Conservation (phyloP, 164 flowering plant genomes). For the Piper longum region DNA sequence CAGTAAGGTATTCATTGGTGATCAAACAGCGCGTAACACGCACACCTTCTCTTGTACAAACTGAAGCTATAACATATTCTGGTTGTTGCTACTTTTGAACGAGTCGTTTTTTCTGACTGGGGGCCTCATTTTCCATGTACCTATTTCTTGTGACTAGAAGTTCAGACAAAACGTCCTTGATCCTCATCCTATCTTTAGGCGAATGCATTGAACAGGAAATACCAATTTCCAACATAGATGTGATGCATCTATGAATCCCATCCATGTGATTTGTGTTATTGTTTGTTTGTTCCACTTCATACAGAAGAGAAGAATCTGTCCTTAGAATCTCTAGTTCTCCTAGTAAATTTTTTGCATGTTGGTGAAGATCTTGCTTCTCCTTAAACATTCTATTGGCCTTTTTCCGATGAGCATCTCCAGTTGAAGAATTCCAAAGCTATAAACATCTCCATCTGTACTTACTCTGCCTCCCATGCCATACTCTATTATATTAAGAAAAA, state of each 20-base stretch:
- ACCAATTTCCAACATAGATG: conserved; percentile 2
- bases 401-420: conserved; percentile 13
- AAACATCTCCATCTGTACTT: conserved; percentile 9
- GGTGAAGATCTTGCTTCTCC: conserved; percentile 14
- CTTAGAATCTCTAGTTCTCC: conserved; percentile 14
- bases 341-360: conserved; percentile 9
- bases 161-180: conserved; percentile 1
- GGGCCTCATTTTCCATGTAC: not conserved
- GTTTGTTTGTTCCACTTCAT: conserved; percentile 1
- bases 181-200: not conserved
- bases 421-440: conserved; percentile 11
- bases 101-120: not conserved
- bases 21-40: no score
- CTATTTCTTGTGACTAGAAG: conserved; percentile 1
- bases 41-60: no score
- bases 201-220: not conserved
- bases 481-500: conserved; percentile 1
- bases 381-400: conserved; percentile 16
- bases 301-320: conserved; percentile 8
- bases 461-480: conserved; percentile 11
- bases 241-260: not conserved
- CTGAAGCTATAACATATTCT: no score
- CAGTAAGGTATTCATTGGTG: no score
- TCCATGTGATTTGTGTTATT: not conserved
- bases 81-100: no score